Evolutionary conservation across 495 filamentous ascomycete species (phyloP), one percentile per base, ranked within the genome.

Genomic region (Pseudomonodictys pantanalensis): DNA sequence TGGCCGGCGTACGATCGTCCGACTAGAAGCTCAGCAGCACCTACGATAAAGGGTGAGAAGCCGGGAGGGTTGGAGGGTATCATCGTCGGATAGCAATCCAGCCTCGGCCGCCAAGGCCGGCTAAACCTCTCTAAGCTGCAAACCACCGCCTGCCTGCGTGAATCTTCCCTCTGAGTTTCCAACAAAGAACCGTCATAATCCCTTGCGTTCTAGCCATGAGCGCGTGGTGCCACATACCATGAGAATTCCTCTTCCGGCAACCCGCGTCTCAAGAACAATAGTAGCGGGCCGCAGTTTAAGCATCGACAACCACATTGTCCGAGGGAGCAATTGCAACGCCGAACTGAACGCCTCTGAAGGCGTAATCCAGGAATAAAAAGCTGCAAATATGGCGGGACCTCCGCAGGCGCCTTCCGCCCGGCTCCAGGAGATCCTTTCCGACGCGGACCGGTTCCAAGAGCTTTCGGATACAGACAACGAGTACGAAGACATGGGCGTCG

Each of bases 401-500:
- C 12, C 42, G 18, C 41, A 54, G 43, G 20, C 55, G 18, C 46
- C 52, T 8, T 58, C 54, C 47, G 20, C 60, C 12, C 42, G 61
- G n/a, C 41, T 49, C 30, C 20, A 45, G 38, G 59, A 63, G 47
- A 44, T 46, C 39, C 54, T 67, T 18, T 56, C 56, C 8, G 50
- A 63, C 29, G 25, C 62, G 28, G 58, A 67, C 17, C 29, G 26
- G 17, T n/a, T 41, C 12, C 15, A 41, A 15, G 38, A 41, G 38
- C 20, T 41, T 12, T 41, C 38, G 3, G 57, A 60, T 9, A 39
- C 29, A 3, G 38, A 38, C 5, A 20, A 41, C 30, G 50, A 56
- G 43, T 33, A 53, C 49, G 51, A 61, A 46, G 68, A 67, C 67
- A 76, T 67, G 25, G 63, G 28, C 4, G 26, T 53, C 3, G 33